phyloP scores from a whole-genome alignment of 805 yeast genomes.

The Priceomyces haplophilus region DNA sequence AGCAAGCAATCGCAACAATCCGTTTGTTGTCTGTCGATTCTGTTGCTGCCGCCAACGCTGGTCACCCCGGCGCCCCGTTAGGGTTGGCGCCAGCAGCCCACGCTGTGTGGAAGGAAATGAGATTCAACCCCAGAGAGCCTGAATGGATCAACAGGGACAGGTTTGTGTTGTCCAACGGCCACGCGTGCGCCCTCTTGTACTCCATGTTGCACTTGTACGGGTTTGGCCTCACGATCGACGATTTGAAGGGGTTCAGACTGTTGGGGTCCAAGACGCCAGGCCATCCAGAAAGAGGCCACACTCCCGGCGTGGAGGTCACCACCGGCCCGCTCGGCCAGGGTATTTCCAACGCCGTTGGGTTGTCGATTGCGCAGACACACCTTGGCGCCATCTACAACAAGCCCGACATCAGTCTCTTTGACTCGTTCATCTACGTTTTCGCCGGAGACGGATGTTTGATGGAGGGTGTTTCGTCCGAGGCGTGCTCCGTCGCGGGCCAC shows the following conservation, averaged over 20 bases:
- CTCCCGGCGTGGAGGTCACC: conserved; percentile 94
- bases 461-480: conserved; percentile 97
- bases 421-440: conserved; percentile 73
- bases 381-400: conserved; percentile 91
- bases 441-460: conserved; percentile 97
- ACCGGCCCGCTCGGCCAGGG: conserved; percentile 99
- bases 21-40: conserved; percentile 87
- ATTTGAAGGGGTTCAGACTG: conserved; percentile 87
- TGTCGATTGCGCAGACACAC: conserved; percentile 92
- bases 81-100: conserved; percentile 97
- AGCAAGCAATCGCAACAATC: conserved; percentile 78
- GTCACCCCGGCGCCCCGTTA: conserved; percentile 99
- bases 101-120: conserved; percentile 75
- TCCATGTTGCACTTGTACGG: conserved; percentile 83
- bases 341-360: conserved; percentile 91
- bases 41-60: conserved; percentile 85
- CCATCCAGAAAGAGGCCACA: conserved; percentile 84
- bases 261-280: conserved; percentile 92
- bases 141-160: conserved; percentile 93
- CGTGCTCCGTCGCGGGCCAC: conserved; percentile 94
- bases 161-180: conserved; percentile 94
- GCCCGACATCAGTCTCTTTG: conserved; percentile 70
- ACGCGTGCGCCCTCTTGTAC: conserved; percentile 89
- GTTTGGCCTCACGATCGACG: conserved; percentile 75
- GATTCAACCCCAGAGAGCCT: conserved; percentile 87